Percentiles rank a stretch among this genome's conserved stretches.
phyloP scores from a whole-genome alignment of 805 yeast genomes.

The Hanseniaspora singularis region DNA sequence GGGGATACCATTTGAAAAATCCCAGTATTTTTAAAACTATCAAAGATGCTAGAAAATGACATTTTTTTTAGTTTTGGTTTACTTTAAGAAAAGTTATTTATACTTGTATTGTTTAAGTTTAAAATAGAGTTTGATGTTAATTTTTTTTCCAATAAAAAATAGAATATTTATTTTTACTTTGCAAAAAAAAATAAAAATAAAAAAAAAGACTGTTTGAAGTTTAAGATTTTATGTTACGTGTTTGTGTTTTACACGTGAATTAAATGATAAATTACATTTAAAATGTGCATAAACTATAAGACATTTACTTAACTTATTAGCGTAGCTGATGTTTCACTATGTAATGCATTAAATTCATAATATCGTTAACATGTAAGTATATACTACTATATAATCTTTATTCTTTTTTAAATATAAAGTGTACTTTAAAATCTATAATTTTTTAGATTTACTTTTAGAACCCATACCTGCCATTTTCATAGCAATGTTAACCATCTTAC shows the following conservation, averaged over 20 bases:
- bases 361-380: too few relatives aligned
- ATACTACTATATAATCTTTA: too few relatives aligned
- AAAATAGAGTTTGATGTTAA: background rate
- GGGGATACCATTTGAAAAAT: conserved; percentile 33
- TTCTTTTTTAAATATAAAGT: background rate
- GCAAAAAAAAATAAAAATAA: too few relatives aligned
- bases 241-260: too few relatives aligned
- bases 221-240: too few relatives aligned
- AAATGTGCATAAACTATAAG: background rate
- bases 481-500: conserved; percentile 74
- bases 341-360: too few relatives aligned
- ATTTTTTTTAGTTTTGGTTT: background rate
- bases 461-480: conserved; percentile 33
- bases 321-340: too few relatives aligned
- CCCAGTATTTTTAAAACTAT: background rate
- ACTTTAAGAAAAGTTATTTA: background rate
- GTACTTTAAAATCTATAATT: background rate
- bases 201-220: too few relatives aligned
- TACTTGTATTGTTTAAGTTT: too few relatives aligned
- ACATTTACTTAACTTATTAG: background rate
- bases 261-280: too few relatives aligned
- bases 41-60: background rate
- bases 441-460: background rate
- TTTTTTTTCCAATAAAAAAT: background rate
- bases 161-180: too few relatives aligned